Percentiles rank a stretch among this genome's conserved stretches.
Conservation (phyloP, 176 grass and related monocot genomes). For the Aegilops speltoides region DNA sequence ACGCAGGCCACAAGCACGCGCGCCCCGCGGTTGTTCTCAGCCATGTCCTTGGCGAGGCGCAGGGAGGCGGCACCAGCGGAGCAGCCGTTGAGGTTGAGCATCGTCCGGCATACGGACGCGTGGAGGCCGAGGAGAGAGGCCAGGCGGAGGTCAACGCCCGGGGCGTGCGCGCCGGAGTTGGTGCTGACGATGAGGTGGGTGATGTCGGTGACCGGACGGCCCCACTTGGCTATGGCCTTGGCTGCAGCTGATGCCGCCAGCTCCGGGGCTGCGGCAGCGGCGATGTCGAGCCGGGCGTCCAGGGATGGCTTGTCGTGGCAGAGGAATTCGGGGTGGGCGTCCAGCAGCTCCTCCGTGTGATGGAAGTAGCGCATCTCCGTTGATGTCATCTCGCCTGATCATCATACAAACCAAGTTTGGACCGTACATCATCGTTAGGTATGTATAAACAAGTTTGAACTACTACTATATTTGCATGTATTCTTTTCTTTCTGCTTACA, state of each 20-base stretch:
- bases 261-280: slow-evolving; percentile 33
- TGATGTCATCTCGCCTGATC: slow-evolving; percentile 18
- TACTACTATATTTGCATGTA: no score
- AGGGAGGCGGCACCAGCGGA: background rate
- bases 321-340: slow-evolving; percentile 25
- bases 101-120: background rate
- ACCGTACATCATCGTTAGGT: background rate
- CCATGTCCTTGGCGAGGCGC: slow-evolving; percentile 7
- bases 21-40: slow-evolving; percentile 3
- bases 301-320: slow-evolving; percentile 32
- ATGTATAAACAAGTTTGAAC: no score
- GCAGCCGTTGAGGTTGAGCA: slow-evolving; percentile 11
- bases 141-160: slow-evolving; percentile 26
- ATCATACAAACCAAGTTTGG: background rate
- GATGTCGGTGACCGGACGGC: slow-evolving; percentile 2
- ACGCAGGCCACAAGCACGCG: slow-evolving; percentile 3
- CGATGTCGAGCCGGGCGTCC: background rate
- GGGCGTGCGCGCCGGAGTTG: background rate
- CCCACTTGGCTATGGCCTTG: slow-evolving; percentile 14
- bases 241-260: slow-evolving; percentile 35
- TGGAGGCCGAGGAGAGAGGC: background rate
- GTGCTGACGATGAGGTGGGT: background rate
- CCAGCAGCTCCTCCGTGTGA: slow-evolving; percentile 22
- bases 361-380: slow-evolving; percentile 42
- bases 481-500: no score